These are phyloP conservation scores for Hypoxylon intermedium DNA, from an alignment of 495 filamentous ascomycete genomes.

Conservation along the genomic window DNA sequence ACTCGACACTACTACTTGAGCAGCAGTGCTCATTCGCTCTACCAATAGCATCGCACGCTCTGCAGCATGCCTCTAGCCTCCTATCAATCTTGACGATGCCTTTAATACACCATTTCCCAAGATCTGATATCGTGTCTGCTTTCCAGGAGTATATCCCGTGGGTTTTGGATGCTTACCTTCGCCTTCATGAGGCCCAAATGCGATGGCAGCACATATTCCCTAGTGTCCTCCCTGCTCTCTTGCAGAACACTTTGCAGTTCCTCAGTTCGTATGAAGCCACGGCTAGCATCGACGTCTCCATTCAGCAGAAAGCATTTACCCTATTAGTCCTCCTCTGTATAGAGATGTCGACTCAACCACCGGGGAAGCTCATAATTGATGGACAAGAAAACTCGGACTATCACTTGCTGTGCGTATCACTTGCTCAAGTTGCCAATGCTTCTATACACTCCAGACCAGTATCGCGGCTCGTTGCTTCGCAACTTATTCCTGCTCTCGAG, in stretches of 20 bases:
- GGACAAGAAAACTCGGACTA: slow-evolving; percentile 14
- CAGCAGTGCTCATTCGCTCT: slow-evolving; percentile 39
- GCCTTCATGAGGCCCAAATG: slow-evolving; percentile 37
- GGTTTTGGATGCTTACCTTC: slow-evolving; percentile 47
- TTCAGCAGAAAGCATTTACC: slow-evolving; percentile 45
- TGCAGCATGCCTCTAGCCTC: slow-evolving; percentile 43
- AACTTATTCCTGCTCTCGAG: slow-evolving; percentile 40
- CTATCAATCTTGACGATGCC: slow-evolving; percentile 46
- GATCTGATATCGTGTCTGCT: slow-evolving; percentile 24
- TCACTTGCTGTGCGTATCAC: slow-evolving; percentile 35
- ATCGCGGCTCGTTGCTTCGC: slow-evolving; percentile 44
- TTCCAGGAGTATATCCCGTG: slow-evolving; percentile 44
- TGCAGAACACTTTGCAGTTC: slow-evolving; percentile 41
- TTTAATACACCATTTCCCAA: slow-evolving; percentile 21
- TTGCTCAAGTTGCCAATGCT: slow-evolving; percentile 45
- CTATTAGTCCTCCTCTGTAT: slow-evolving; percentile 43
- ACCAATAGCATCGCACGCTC: slow-evolving; percentile 30
- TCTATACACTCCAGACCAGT: slow-evolving; percentile 40
- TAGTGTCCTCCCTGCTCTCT: slow-evolving; percentile 25
- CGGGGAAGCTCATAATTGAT: slow-evolving; percentile 8
- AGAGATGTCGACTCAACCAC: slow-evolving; percentile 30
- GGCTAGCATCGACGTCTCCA: slow-evolving; percentile 22
- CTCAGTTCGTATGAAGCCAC: slow-evolving; percentile 19
- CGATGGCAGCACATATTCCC: slow-evolving; percentile 39
- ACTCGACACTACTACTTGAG: slow-evolving; percentile 20